Conservation (phyloP, 176 grass and related monocot species). For the Carex parvula region DNA sequence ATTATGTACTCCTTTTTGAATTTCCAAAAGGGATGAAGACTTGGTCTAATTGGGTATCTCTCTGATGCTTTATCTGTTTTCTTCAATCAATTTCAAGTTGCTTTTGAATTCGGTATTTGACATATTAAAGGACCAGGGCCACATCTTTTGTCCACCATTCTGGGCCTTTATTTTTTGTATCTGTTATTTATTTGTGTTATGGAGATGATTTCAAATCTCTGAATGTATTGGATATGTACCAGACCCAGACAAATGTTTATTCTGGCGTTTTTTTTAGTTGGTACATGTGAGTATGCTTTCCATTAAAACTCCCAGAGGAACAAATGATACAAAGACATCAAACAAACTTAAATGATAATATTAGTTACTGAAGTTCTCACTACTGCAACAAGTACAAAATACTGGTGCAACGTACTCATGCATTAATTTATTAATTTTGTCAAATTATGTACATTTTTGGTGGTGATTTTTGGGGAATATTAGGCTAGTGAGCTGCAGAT, state of each 20-base stretch:
- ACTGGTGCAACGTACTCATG: background rate
- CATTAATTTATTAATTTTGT: background rate
- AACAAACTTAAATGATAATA: background rate
- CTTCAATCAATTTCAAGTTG: too few species aligned
- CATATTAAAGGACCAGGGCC: too few species aligned
- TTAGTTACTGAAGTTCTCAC: background rate
- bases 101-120: too few species aligned
- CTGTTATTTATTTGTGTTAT: background rate
- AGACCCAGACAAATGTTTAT: background rate
- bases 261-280: too few species aligned
- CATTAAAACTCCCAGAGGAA: background rate
- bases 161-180: too few species aligned
- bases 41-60: too few species aligned
- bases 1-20: too few species aligned
- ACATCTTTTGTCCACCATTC: too few species aligned
- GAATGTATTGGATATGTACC: background rate
- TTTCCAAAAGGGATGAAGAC: too few species aligned
- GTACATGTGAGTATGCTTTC: background rate
- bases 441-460: background rate
- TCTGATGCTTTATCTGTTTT: too few species aligned
- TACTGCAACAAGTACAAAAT: background rate
- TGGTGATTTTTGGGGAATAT: background rate
- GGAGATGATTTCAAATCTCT: background rate
- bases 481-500: too few species aligned
- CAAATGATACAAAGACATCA: background rate